phyloP scores from a whole-genome alignment of 257 asterid genomes.

The Paraleonurus japonicus region DNA sequence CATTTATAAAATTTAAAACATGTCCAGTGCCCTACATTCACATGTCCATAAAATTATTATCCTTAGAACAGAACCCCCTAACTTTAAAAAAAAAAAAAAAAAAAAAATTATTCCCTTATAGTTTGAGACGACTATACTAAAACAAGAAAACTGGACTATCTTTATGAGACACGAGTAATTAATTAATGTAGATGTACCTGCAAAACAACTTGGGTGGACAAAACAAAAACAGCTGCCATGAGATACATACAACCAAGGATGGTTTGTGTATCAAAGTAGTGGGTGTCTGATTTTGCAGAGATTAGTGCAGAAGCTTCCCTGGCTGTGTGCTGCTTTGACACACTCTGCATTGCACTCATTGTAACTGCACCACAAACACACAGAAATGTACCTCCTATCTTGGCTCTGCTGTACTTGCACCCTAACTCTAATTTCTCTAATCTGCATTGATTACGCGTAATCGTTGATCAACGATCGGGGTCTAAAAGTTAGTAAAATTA shows the following conservation, averaged over 20 bases:
- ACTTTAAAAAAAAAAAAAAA: too few relatives aligned
- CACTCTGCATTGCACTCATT: slow-evolving; percentile 77
- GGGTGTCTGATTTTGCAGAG: slow-evolving; percentile 21
- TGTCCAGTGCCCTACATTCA: too few relatives aligned
- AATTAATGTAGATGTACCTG: slow-evolving; percentile 44
- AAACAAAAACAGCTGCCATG: slow-evolving; percentile 61
- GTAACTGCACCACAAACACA: slow-evolving; percentile 76
- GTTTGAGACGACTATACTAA: too few relatives aligned
- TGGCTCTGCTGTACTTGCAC: slow-evolving; percentile 71
- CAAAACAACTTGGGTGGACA: slow-evolving; percentile 68
- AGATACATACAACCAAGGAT: slow-evolving; percentile 68
- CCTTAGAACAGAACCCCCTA: too few relatives aligned
- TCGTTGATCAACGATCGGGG: too few relatives aligned
- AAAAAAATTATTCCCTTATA: too few relatives aligned
- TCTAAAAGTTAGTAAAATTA: too few relatives aligned
- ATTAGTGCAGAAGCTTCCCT: slow-evolving; percentile 1
- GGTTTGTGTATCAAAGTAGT: slow-evolving; percentile 36
- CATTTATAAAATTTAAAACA: too few relatives aligned
- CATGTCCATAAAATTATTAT: too few relatives aligned
- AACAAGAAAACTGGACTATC: too few relatives aligned
- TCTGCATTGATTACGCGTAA: slow-evolving; percentile 35
- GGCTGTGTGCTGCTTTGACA: slow-evolving; percentile 9
- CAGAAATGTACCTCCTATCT: slow-evolving; percentile 70
- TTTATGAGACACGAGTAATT: too few relatives aligned
- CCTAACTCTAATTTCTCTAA: slow-evolving; percentile 67